A percentile compares a stretch with the other conserved stretches of the same genome.
Evolutionary conservation across 2,329 filamentous ascomycete genomes (phyloP).

Genomic region (Sporothrix phasma): DNA sequence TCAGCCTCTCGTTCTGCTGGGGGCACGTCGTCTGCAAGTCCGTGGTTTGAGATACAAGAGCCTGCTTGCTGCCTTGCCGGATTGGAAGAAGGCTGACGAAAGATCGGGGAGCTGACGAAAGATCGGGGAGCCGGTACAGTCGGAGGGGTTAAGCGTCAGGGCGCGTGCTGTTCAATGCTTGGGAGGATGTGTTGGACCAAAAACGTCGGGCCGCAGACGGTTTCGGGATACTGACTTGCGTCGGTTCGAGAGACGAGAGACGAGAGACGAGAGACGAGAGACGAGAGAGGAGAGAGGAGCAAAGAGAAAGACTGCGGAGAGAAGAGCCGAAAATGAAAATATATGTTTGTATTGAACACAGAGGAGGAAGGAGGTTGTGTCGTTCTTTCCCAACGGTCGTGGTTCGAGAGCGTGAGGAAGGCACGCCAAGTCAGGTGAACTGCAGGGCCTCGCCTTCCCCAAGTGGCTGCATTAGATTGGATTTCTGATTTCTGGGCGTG

Average conservation of each 20-base stretch:
- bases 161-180: conserved; percentile 1
- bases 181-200: not conserved
- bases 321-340: not conserved
- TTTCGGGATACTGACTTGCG: conserved; percentile 20
- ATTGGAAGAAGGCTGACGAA: conserved; percentile 15
- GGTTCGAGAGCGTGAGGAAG: conserved; percentile 13
- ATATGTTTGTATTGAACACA: not conserved
- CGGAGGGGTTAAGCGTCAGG: conserved; percentile 16
- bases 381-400: conserved; percentile 9
- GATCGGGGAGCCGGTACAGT: conserved; percentile 10
- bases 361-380: conserved; percentile 4
- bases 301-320: not conserved
- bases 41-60: not conserved
- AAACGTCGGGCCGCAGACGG: conserved; percentile 20
- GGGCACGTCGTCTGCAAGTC: not conserved
- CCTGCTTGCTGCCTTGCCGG: conserved; percentile 7
- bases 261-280: too few species aligned
- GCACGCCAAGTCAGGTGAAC: conserved; percentile 21
- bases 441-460: conserved; percentile 16
- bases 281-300: too few species aligned
- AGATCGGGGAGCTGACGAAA: conserved; percentile 15
- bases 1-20: not conserved
- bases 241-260: conserved; percentile 6
- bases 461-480: not conserved
- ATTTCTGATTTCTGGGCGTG: not conserved